These are phyloP conservation scores for Exophiala viscosa DNA, from an alignment of 2,329 filamentous ascomycete species.

Conservation along the genomic window DNA sequence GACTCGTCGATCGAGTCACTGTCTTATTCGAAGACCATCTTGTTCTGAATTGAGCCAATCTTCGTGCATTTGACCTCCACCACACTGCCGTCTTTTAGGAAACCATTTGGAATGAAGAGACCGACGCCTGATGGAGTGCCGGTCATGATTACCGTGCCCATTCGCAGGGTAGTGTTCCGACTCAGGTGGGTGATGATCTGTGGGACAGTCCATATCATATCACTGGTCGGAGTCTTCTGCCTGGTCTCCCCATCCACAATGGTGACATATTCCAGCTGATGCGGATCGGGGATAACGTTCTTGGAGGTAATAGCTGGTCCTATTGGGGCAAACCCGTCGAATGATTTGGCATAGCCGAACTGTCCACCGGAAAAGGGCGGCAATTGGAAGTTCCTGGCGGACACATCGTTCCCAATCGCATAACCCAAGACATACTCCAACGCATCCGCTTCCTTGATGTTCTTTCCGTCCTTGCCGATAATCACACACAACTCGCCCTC, in stretches of 20 bases:
- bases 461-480: constrained; percentile 33
- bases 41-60: not conserved
- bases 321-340: constrained; percentile 42
- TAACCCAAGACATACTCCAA: constrained; percentile 36
- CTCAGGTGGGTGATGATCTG: constrained; percentile 34
- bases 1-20: too few species aligned
- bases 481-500: constrained; percentile 38
- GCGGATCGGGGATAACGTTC: constrained; percentile 35
- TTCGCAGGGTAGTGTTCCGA: constrained; percentile 36
- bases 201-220: constrained; percentile 37
- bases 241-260: constrained; percentile 35
- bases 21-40: constrained; percentile 2
- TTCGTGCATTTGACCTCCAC: constrained; percentile 1
- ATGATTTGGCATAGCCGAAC: constrained; percentile 38
- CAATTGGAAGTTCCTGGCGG: constrained; percentile 35
- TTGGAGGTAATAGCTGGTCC: constrained; percentile 35
- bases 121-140: constrained; percentile 43
- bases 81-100: constrained; percentile 3
- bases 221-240: constrained; percentile 35
- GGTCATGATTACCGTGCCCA: constrained; percentile 38
- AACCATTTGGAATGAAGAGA: constrained; percentile 35
- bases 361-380: constrained; percentile 32
- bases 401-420: constrained; percentile 38
- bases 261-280: constrained; percentile 30
- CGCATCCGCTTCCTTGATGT: constrained; percentile 36